These are phyloP conservation scores for Wallacemonas rigidus DNA, from an alignment of 208 protist species.

Conservation along the genomic window DNA sequence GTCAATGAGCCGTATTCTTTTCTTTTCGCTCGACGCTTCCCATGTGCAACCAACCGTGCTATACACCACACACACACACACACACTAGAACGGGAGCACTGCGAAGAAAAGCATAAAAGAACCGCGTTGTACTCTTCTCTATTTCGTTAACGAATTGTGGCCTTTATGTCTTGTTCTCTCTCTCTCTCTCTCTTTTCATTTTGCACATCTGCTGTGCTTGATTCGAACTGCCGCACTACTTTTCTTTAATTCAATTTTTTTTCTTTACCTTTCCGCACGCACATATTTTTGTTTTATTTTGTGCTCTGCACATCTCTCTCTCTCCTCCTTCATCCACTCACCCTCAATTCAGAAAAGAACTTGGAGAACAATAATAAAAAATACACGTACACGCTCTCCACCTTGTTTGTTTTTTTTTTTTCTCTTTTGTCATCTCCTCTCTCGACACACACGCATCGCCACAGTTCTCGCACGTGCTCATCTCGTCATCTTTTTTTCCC, in stretches of 20 bases:
- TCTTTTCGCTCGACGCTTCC: too few relatives aligned
- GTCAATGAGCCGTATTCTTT: too few relatives aligned
- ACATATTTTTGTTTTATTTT: slow-evolving; percentile 3
- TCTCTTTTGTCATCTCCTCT: too few relatives aligned
- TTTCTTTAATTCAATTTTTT: slow-evolving; percentile 13
- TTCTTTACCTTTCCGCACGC: slow-evolving; percentile 14
- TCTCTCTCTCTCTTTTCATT: background rate
- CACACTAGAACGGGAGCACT: background rate
- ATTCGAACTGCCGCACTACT: background rate
- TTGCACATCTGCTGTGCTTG: too few relatives aligned
- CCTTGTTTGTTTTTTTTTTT: background rate
- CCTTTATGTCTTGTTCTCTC: slow-evolving; percentile 1
- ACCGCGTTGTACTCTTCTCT: background rate
- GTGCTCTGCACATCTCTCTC: slow-evolving; percentile 19
- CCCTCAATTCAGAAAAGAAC: too few relatives aligned
- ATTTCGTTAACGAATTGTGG: too few relatives aligned
- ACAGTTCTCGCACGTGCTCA: too few relatives aligned
- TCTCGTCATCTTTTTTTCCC: too few relatives aligned
- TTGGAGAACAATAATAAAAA: background rate
- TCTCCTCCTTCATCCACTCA: background rate
- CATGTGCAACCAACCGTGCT: too few relatives aligned
- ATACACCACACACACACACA: background rate
- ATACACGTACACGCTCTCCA: background rate
- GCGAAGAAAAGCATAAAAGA: background rate
- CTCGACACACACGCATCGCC: too few relatives aligned